phyloP scores from a whole-genome alignment of 768 basidiomycete species.

The Agrocybe praecox region DNA sequence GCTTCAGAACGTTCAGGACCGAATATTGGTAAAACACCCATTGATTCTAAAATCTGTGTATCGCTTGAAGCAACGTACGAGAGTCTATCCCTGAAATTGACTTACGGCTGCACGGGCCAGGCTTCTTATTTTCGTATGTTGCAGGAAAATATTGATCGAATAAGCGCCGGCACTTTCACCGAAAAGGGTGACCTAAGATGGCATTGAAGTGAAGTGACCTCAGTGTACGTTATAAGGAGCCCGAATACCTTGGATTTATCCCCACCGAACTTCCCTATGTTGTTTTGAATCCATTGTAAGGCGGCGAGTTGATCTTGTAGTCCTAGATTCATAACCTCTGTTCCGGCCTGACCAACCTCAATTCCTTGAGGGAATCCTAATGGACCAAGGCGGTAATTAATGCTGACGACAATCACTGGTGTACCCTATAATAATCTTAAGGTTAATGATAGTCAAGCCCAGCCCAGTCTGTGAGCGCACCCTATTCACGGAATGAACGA shows the following conservation, averaged over 20 bases:
- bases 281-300: conserved; percentile 54
- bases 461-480: conserved; percentile 14
- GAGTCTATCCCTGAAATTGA: background rate
- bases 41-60: conserved; percentile 37
- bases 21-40: conserved; percentile 30
- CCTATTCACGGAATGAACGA: conserved; percentile 29
- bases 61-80: background rate
- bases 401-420: conserved; percentile 41
- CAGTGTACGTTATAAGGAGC: background rate
- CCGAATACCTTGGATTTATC: conserved; percentile 31
- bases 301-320: conserved; percentile 46
- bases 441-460: background rate
- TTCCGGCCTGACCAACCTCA: conserved; percentile 22
- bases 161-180: conserved; percentile 57
- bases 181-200: conserved; percentile 42
- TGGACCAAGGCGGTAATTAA: conserved; percentile 41
- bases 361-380: conserved; percentile 42
- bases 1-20: conserved; percentile 27
- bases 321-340: conserved; percentile 37
- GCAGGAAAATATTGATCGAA: conserved; percentile 33
- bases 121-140: conserved; percentile 26
- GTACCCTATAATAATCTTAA: conserved; percentile 28
- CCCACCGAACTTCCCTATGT: conserved; percentile 61
- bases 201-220: background rate
- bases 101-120: conserved; percentile 32